Percentiles rank a stretch among this genome's conserved stretches.
Conservation (phyloP, 164 flowering plant species). For the Liriodendron chinense region DNA sequence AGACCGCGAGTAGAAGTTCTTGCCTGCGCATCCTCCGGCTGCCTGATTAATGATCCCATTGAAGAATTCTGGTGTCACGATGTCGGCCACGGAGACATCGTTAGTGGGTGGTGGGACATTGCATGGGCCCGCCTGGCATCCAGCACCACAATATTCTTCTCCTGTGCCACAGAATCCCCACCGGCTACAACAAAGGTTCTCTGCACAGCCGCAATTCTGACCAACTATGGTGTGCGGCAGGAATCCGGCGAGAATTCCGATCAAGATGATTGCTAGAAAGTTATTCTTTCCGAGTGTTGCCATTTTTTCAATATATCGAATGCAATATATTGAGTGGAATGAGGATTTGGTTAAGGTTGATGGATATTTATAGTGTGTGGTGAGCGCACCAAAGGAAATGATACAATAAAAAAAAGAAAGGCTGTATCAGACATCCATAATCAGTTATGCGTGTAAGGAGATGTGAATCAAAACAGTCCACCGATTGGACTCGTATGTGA, state of each 20-base stretch:
- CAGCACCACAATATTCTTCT: slow-evolving; percentile 34
- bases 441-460: no score
- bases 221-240: slow-evolving; percentile 6
- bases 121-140: slow-evolving; percentile 32
- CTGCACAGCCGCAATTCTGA: slow-evolving; percentile 18
- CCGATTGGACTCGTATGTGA: no score
- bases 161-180: slow-evolving; percentile 12
- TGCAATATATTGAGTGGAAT: no score
- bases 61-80: slow-evolving; percentile 37
- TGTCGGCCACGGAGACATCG: slow-evolving; percentile 21
- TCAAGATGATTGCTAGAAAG: neutral
- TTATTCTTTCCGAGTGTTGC: neutral
- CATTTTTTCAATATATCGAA: neutral
- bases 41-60: slow-evolving; percentile 35
- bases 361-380: no score
- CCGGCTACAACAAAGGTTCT: slow-evolving; percentile 21
- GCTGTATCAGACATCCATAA: no score
- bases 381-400: no score
- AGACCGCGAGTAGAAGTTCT: slow-evolving; percentile 28
- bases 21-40: slow-evolving; percentile 26
- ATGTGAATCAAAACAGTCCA: no score
- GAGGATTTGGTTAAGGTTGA: no score
- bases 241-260: neutral
- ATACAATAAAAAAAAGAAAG: no score
- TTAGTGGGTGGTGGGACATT: neutral